phyloP scores from a whole-genome alignment of 2,329 filamentous ascomycete genomes.

The Piedraia hortae region DNA sequence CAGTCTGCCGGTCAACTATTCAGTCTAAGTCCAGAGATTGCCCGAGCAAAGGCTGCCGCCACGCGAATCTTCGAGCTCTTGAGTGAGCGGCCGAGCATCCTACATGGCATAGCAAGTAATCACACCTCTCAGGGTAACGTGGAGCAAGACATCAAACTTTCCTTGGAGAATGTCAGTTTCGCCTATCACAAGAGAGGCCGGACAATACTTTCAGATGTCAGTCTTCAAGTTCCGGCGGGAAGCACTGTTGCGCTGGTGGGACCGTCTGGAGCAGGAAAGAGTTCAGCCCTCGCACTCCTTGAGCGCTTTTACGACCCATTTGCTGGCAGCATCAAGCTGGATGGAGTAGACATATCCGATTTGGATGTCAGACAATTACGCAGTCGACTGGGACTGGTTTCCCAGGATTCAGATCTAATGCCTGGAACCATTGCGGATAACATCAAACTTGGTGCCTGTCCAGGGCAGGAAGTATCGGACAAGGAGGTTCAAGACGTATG shows the following conservation, averaged over 20 bases:
- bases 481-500: constrained; percentile 13
- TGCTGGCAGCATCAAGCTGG: constrained; percentile 14
- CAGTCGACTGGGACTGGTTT: constrained; percentile 16
- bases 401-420: constrained; percentile 21
- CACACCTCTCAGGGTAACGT: background rate
- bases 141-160: constrained; percentile 4
- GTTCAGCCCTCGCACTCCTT: constrained; percentile 18
- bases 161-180: constrained; percentile 15
- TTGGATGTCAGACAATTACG: constrained; percentile 14
- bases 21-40: constrained; percentile 19
- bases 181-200: constrained; percentile 14
- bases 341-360: constrained; percentile 16
- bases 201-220: constrained; percentile 20
- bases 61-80: constrained; percentile 18
- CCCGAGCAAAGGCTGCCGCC: constrained; percentile 18
- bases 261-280: constrained; percentile 20
- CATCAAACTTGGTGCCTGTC: constrained; percentile 14
- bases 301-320: constrained; percentile 20
- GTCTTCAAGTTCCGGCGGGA: constrained; percentile 21
- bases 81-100: constrained; percentile 15
- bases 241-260: constrained; percentile 24
- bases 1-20: constrained; percentile 21
- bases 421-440: constrained; percentile 19
- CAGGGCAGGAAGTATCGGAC: constrained; percentile 7
- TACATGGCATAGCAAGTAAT: background rate